phyloP scores from a whole-genome alignment of 2,329 filamentous ascomycete genomes.

The Aspergillus uvarum region DNA sequence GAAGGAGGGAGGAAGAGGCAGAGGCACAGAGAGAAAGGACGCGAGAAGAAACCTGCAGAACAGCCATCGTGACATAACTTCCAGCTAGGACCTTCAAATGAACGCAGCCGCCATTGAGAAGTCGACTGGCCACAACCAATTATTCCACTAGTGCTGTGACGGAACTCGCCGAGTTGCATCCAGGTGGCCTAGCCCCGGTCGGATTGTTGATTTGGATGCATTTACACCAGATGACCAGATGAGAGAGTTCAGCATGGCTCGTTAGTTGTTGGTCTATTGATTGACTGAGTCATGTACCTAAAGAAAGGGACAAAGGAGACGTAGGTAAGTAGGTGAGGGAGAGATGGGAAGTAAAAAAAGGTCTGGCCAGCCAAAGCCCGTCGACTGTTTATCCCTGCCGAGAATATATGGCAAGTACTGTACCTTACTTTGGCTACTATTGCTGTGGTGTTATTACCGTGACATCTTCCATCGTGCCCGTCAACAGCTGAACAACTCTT shows the following conservation, averaged over 20 bases:
- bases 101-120: background rate
- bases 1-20: too few relatives aligned
- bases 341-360: background rate
- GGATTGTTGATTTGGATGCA: background rate
- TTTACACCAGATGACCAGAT: background rate
- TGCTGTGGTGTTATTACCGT: too few relatives aligned
- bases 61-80: background rate
- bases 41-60: background rate
- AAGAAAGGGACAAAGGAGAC: background rate
- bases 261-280: background rate
- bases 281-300: background rate
- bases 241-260: background rate
- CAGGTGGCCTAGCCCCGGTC: background rate
- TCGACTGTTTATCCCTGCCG: background rate
- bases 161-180: conserved; percentile 3
- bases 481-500: background rate
- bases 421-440: too few relatives aligned
- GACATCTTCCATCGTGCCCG: too few relatives aligned
- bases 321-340: background rate
- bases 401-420: background rate
- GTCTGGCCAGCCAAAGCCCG: background rate
- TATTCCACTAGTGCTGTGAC: conserved; percentile 2
- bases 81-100: background rate
- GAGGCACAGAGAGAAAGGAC: background rate
- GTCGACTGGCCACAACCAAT: background rate